phyloP scores from a whole-genome alignment of 2,329 filamentous ascomycete species.

The Fusarium chlamydosporum region DNA sequence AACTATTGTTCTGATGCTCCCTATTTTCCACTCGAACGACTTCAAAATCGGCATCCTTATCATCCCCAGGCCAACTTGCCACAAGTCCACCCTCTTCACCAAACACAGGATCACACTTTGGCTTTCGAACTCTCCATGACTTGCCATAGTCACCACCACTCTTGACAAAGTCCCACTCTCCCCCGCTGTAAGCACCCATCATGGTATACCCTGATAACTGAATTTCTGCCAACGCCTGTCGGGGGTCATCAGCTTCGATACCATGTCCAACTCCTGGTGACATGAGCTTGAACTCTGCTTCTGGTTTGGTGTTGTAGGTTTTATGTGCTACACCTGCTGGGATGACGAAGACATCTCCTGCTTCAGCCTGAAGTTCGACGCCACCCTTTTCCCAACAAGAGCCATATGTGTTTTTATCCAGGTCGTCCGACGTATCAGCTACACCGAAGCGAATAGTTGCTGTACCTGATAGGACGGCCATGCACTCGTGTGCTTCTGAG shows the following conservation, averaged over 20 bases:
- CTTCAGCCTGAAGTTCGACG: constrained; percentile 61
- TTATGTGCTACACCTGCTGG: constrained; percentile 71
- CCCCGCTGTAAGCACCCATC: constrained; percentile 64
- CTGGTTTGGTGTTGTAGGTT: constrained; percentile 61
- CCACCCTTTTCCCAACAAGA: constrained; percentile 62
- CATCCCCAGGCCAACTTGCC: constrained; percentile 36
- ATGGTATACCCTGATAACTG: constrained; percentile 53
- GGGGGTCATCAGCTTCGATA: constrained; percentile 55
- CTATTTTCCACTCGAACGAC: constrained; percentile 21
- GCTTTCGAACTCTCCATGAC: constrained; percentile 42
- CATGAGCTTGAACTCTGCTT: constrained; percentile 54
- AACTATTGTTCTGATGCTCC: not conserved
- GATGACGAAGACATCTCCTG: constrained; percentile 71
- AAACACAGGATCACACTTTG: constrained; percentile 40
- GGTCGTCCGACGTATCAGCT: constrained; percentile 61
- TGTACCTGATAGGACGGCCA: constrained; percentile 67
- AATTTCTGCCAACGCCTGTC: constrained; percentile 55
- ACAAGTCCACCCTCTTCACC: constrained; percentile 18
- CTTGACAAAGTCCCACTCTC: constrained; percentile 43
- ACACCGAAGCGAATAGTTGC: constrained; percentile 69
- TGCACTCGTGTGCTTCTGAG: constrained; percentile 68
- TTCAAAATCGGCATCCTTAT: not conserved
- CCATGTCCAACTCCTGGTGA: constrained; percentile 61
- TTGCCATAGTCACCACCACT: constrained; percentile 42
- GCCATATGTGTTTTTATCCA: constrained; percentile 59